A percentile compares a stretch with the other conserved stretches of the same genome.
Conservation (phyloP, 2,329 filamentous ascomycete species). For the Diaporthe citri region DNA sequence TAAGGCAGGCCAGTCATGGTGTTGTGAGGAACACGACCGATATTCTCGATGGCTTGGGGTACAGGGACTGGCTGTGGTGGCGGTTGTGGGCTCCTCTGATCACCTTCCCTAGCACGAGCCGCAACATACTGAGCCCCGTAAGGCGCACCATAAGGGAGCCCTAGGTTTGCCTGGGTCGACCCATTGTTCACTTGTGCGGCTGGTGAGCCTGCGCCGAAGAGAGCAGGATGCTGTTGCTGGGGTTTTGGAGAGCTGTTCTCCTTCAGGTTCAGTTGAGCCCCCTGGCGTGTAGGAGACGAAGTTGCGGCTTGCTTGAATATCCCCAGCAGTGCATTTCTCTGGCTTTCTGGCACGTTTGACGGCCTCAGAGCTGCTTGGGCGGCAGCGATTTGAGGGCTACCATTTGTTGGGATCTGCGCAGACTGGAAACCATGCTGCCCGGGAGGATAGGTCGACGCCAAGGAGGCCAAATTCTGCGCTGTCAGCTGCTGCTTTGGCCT, state of each 20-base stretch:
- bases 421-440: neutral
- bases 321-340: constrained; percentile 63
- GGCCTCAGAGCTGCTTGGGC: constrained; percentile 32
- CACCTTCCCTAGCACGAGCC: constrained; percentile 16
- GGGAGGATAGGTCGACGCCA: constrained; percentile 42
- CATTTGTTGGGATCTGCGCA: constrained; percentile 19
- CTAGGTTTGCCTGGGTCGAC: constrained; percentile 49
- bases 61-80: neutral
- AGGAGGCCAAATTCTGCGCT: constrained; percentile 23
- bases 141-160: constrained; percentile 37
- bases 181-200: constrained; percentile 48
- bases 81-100: neutral
- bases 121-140: constrained; percentile 32
- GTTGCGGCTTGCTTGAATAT: constrained; percentile 64
- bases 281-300: constrained; percentile 40
- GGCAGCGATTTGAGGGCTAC: constrained; percentile 21
- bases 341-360: constrained; percentile 50
- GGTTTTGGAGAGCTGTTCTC: constrained; percentile 24
- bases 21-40: neutral
- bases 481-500: constrained; percentile 37
- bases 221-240: constrained; percentile 28
- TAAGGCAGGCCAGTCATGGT: constrained; percentile 25
- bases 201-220: constrained; percentile 44
- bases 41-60: neutral
- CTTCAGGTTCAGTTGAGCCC: constrained; percentile 29